Conservation (phyloP, 1,139 yeast genomes). For the Blastobotrys aristatus region DNA sequence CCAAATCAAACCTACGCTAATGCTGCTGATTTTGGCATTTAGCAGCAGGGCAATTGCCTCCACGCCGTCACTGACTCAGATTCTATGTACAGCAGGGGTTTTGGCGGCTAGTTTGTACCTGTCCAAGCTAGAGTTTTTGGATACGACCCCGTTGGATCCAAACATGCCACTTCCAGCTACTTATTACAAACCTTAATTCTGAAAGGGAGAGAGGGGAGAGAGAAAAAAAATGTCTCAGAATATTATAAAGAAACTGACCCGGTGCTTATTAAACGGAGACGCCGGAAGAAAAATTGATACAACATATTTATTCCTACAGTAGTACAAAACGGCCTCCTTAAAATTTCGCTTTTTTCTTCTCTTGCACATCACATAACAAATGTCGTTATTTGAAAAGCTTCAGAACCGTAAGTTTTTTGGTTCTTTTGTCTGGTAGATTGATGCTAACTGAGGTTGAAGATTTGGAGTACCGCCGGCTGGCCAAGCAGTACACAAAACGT, state of each 20-base stretch:
- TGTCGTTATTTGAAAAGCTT: neutral
- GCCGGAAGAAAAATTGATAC: no score
- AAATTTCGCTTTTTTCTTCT: no score
- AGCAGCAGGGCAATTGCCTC: no score
- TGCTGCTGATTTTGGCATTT: neutral
- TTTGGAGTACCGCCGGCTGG: conserved; percentile 29
- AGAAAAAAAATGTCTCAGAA: no score
- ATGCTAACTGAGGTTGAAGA: conserved; percentile 21
- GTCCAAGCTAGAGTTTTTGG: conserved; percentile 1
- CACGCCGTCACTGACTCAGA: no score
- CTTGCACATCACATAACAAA: no score
- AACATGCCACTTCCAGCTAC: neutral
- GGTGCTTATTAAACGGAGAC: no score
- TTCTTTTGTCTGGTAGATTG: neutral
- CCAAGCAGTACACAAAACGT: conserved; percentile 31
- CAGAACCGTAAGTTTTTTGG: neutral
- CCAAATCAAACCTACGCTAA: conserved; percentile 5
- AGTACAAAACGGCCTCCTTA: no score
- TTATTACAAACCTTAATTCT: neutral
- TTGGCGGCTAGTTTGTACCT: neutral
- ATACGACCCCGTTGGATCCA: neutral
- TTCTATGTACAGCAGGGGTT: no score
- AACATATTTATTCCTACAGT: no score
- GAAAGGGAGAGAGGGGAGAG: no score
- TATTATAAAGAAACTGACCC: no score